Conservation (phyloP, 2,329 filamentous ascomycete genomes). For the Fusarium miscanthi region DNA sequence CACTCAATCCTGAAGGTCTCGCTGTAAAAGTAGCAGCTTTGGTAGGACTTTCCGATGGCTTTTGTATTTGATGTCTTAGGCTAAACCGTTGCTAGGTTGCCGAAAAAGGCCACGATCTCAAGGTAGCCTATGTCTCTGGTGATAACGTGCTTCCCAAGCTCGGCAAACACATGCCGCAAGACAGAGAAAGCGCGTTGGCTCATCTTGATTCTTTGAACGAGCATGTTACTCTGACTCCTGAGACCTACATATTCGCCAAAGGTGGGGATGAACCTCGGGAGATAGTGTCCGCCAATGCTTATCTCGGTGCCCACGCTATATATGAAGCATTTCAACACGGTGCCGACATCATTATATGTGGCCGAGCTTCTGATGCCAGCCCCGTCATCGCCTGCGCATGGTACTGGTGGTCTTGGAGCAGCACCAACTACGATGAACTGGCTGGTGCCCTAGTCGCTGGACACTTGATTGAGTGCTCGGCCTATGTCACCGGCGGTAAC, state of each 20-base stretch:
- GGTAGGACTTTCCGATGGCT: fast-evolving
- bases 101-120: not conserved
- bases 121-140: not conserved
- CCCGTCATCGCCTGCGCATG: not conserved
- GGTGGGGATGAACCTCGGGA: not conserved
- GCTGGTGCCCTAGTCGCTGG: not conserved
- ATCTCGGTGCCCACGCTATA: not conserved
- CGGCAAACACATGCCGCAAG: not conserved
- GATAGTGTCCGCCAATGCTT: not conserved
- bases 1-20: not conserved
- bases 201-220: not conserved
- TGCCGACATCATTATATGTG: not conserved
- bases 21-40: not conserved
- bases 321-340: not conserved
- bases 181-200: not conserved
- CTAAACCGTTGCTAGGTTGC: not conserved
- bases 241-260: not conserved
- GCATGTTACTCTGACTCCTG: not conserved
- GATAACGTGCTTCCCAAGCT: not conserved
- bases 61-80: fast-evolving
- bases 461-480: not conserved
- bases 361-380: not conserved
- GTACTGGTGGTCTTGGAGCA: not conserved
- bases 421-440: not conserved
- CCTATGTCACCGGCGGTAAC: not conserved